Conservation (phyloP, 345 rosid species). For the Citrus sinensis region DNA sequence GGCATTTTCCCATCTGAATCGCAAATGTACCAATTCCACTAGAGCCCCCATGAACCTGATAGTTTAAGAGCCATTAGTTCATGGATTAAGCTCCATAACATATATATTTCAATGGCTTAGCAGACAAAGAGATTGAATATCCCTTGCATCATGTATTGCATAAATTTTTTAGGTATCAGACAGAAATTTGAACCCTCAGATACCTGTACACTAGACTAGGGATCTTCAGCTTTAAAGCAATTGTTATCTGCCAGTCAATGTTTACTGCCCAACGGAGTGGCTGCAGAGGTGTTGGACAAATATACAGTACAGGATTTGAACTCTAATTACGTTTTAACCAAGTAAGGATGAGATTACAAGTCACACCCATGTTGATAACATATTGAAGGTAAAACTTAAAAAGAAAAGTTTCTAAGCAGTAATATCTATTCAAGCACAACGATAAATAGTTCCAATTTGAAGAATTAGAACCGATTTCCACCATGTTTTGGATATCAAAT, state of each 20-base stretch:
- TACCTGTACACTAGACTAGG: not conserved
- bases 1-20: slow-evolving; percentile 73
- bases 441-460: not conserved
- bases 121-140: not conserved
- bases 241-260: not conserved
- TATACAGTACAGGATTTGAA: not conserved
- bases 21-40: slow-evolving; percentile 94
- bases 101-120: not conserved
- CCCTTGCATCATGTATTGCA: not conserved
- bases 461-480: not conserved
- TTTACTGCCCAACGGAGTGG: not conserved
- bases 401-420: not conserved
- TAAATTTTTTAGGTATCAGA: not conserved
- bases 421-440: not conserved
- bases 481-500: not conserved
- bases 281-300: not conserved
- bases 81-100: not conserved
- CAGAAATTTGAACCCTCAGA: not conserved
- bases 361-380: not conserved
- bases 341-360: too few species aligned
- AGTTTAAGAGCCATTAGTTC: slow-evolving; percentile 14
- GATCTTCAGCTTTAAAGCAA: not conserved
- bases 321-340: not conserved
- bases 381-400: not conserved
- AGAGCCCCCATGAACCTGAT: slow-evolving; percentile 90